Conservation (phyloP, 2,329 filamentous ascomycete species). For the Fonsecaea erecta region DNA sequence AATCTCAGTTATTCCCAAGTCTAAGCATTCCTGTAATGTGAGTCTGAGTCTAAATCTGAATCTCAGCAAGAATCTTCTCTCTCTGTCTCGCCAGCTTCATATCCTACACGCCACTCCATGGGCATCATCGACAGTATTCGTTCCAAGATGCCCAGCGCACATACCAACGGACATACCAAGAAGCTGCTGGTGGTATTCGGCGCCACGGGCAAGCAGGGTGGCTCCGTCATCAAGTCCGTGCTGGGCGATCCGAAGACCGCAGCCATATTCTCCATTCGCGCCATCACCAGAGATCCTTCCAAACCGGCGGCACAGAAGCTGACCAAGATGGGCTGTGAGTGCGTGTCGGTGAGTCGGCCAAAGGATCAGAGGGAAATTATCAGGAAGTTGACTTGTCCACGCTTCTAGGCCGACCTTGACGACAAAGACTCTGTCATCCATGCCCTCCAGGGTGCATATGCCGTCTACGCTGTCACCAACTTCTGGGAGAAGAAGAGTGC, state of each 20-base stretch:
- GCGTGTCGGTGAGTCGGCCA: constrained; percentile 34
- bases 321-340: constrained; percentile 40
- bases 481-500: constrained; percentile 47
- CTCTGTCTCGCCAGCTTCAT: no score
- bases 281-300: constrained; percentile 53
- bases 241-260: constrained; percentile 53
- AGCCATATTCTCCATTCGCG: constrained; percentile 54
- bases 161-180: neutral
- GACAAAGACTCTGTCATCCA: constrained; percentile 45
- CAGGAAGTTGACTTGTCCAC: constrained; percentile 34
- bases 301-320: constrained; percentile 40
- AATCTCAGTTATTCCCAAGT: no score
- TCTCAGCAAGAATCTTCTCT: neutral
- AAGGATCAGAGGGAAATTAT: constrained; percentile 39
- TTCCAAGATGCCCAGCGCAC: constrained; percentile 3
- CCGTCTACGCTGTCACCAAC: constrained; percentile 56
- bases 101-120: neutral
- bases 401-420: constrained; percentile 47
- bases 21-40: no score
- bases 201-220: constrained; percentile 59
- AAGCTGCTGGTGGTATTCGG: constrained; percentile 54
- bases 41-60: no score
- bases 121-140: neutral
- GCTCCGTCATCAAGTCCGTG: constrained; percentile 53
- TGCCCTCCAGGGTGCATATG: constrained; percentile 53